Percentiles rank a stretch among this genome's conserved stretches.
phyloP scores from a whole-genome alignment of 306 rosid genomes.

The Nissolia schottii region DNA sequence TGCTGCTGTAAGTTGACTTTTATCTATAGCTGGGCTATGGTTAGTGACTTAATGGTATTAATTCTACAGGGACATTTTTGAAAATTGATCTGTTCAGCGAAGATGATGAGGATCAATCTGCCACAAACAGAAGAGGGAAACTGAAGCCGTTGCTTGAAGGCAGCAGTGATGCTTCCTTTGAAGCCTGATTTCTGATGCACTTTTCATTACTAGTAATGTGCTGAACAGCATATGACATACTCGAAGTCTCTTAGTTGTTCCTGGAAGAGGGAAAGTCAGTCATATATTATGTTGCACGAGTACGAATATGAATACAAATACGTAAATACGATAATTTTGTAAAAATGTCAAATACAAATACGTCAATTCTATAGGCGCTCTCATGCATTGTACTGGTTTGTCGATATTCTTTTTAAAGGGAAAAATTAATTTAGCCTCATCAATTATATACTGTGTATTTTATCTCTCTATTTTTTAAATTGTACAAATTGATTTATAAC shows the following conservation, averaged over 20 bases:
- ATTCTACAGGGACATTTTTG: constrained; percentile 59
- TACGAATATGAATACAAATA: too few species aligned
- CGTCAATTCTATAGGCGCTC: too few species aligned
- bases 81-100: constrained; percentile 35
- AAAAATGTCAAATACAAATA: too few species aligned
- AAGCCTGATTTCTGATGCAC: constrained; percentile 29
- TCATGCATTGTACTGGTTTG: too few species aligned
- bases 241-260: constrained; percentile 2
- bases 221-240: not conserved
- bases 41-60: constrained; percentile 5
- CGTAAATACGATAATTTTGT: too few species aligned
- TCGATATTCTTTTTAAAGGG: too few species aligned
- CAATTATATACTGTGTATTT: too few species aligned
- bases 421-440: too few species aligned
- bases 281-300: too few species aligned
- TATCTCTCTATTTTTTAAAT: too few species aligned
- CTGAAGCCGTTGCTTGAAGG: constrained; percentile 63
- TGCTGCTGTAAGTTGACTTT: constrained; percentile 8
- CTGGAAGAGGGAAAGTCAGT: constrained; percentile 19
- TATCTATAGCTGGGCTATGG: not conserved
- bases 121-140: constrained; percentile 27
- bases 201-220: not conserved
- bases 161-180: constrained; percentile 22
- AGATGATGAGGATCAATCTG: constrained; percentile 37
- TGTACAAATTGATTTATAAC: too few species aligned